Evolutionary conservation across 1,284 basidiomycete species (phyloP).

Genomic region (Chondrostereum purpureum): DNA sequence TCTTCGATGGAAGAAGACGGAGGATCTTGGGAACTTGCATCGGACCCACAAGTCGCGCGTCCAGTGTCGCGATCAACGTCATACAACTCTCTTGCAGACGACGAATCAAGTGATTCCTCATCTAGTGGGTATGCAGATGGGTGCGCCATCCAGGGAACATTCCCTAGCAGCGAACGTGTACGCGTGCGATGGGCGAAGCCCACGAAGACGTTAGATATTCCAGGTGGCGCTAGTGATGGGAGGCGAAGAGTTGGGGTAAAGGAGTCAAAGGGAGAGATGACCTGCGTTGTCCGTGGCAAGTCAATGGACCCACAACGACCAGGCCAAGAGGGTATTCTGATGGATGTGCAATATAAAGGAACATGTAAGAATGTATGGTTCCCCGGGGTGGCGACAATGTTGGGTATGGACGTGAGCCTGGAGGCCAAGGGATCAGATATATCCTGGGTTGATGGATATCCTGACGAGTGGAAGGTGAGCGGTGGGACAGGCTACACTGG

Average conservation of each 20-base stretch:
- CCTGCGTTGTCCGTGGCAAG: slow-evolving; percentile 49
- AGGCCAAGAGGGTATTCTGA: slow-evolving; percentile 51
- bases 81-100: slow-evolving; percentile 67
- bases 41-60: slow-evolving; percentile 69
- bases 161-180: slow-evolving; percentile 68
- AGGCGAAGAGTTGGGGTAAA: slow-evolving; percentile 61
- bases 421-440: slow-evolving; percentile 63
- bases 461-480: slow-evolving; percentile 50
- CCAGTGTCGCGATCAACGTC: slow-evolving; percentile 48
- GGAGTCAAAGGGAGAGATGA: slow-evolving; percentile 59
- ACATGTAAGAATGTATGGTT: slow-evolving; percentile 72
- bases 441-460: slow-evolving; percentile 49
- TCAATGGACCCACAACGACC: slow-evolving; percentile 29
- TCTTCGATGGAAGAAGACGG: slow-evolving; percentile 67
- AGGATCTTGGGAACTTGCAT: slow-evolving; percentile 66
- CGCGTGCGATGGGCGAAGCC: slow-evolving; percentile 74
- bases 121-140: slow-evolving; percentile 49
- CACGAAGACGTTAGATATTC: slow-evolving; percentile 39
- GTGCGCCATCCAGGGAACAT: slow-evolving; percentile 67
- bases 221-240: slow-evolving; percentile 39
- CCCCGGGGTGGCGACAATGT: slow-evolving; percentile 54
- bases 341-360: slow-evolving; percentile 65
- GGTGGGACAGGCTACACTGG: slow-evolving; percentile 66
- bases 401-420: slow-evolving; percentile 71
- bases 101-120: slow-evolving; percentile 73